Percentiles rank a stretch among this genome's conserved stretches.
Evolutionary conservation across 1,284 basidiomycete species (phyloP).

Genomic region (Moesziomyces globuligerus): DNA sequence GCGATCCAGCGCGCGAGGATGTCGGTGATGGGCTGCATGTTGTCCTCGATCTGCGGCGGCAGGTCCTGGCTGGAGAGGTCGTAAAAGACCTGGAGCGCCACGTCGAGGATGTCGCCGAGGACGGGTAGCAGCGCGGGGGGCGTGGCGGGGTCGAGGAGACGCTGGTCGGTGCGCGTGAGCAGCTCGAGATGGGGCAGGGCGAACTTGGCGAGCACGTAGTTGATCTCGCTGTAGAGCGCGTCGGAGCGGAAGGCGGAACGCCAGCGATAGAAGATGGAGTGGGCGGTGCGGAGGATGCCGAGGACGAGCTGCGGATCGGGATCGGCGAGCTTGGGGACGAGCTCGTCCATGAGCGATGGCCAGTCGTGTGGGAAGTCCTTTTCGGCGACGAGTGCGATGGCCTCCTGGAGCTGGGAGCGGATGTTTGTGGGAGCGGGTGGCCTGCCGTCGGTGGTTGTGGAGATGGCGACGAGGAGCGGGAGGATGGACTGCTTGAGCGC

Average conservation of each 20-base stretch:
- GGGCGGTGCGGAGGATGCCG: constrained; percentile 89
- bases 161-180: constrained; percentile 50
- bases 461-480: constrained; percentile 81
- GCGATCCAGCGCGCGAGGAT: constrained; percentile 58
- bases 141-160: constrained; percentile 67
- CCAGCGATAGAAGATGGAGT: constrained; percentile 95
- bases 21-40: constrained; percentile 71
- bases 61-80: constrained; percentile 95
- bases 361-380: constrained; percentile 64
- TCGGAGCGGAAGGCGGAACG: constrained; percentile 89
- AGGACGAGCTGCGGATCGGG: constrained; percentile 85
- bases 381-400: constrained; percentile 59
- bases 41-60: constrained; percentile 92
- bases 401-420: constrained; percentile 59
- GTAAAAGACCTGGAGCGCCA: constrained; percentile 88
- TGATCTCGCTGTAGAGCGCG: constrained; percentile 88
- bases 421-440: constrained; percentile 54
- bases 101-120: constrained; percentile 67
- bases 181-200: constrained; percentile 81
- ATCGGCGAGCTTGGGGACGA: constrained; percentile 76
- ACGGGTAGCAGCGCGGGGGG: constrained; percentile 65
- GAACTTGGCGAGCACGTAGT: constrained; percentile 86
- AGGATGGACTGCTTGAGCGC: constrained; percentile 78
- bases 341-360: constrained; percentile 59
- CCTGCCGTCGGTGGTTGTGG: constrained; percentile 28